Evolutionary conservation across 768 basidiomycete species (phyloP), one percentile per base, ranked within the genome.

Genomic region (Sporobolomyces phaffii): DNA sequence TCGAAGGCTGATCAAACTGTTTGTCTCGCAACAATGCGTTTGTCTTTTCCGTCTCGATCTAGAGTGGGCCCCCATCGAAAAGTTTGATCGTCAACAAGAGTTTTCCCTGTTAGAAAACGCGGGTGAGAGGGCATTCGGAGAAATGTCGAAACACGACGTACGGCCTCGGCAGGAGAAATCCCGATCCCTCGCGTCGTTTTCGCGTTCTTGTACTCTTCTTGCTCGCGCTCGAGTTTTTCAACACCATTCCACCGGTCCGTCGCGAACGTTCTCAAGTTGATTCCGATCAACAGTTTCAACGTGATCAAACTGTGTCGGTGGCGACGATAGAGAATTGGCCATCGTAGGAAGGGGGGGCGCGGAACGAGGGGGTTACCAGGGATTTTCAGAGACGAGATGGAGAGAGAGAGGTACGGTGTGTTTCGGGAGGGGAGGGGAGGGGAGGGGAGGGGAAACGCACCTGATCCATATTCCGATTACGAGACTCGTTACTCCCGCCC

Each of bases 261-360:
- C 10, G 80, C 79, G 59, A 76, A 79, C 29, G 77, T 76, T 5
- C 78, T 73, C n/a, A 80, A 65, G n/a, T 75, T 74, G 36, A 79
- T 72, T 66, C 94, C 94, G 51, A 97, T 82, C n/a, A 97, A 87
- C 38, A 97, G 81, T 78, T 99, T 98, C 71, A 97, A 80, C 6
- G 88, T 62, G 50, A 73, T 62, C 17, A 73, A 47, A 43, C 73
- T 74, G 58, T n/a, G n/a, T n/a, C n/a, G n/a, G n/a, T n/a, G n/a
- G n/a, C n/a, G n/a, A n/a, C n/a, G n/a, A n/a, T n/a, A n/a, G n/a
- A n/a, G n/a, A n/a, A n/a, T n/a, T n/a, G n/a, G n/a, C n/a, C n/a
- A n/a, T n/a, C n/a, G n/a, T n/a, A n/a, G n/a, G n/a, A n/a, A n/a
- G n/a, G n/a, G n/a, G n/a, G n/a, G n/a, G n/a, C n/a, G n/a, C n/a